phyloP scores from a whole-genome alignment of 805 yeast genomes.

The Kazachstania taianensis region DNA sequence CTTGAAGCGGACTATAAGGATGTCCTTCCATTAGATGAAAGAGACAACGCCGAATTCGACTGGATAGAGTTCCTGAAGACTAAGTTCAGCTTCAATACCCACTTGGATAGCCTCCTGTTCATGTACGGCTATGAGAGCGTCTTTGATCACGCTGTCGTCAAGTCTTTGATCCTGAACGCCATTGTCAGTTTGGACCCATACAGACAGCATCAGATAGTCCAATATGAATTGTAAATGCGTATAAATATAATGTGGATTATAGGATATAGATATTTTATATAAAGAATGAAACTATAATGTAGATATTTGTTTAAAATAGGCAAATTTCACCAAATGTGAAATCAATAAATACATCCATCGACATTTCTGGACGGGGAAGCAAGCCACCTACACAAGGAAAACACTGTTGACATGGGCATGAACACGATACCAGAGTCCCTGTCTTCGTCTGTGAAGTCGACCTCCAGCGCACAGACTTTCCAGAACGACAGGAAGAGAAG shows the following conservation, averaged over 20 bases:
- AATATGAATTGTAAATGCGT: conserved; percentile 21
- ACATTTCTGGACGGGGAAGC: too few relatives aligned
- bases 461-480: conserved; percentile 13
- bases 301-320: too few relatives aligned
- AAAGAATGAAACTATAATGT: too few relatives aligned
- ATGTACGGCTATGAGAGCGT: conserved; percentile 7
- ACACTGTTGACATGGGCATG: too few relatives aligned
- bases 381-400: too few relatives aligned
- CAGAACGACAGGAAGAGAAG: conserved; percentile 38
- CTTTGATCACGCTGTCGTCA: conserved; percentile 6
- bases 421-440: conserved; percentile 12
- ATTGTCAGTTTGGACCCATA: conserved; percentile 18
- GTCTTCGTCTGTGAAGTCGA: conserved; percentile 15
- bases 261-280: too few relatives aligned
- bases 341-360: too few relatives aligned
- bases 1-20: conserved; percentile 17
- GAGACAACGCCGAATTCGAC: conserved; percentile 14
- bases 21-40: conserved; percentile 14
- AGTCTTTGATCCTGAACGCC: conserved; percentile 15
- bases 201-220: conserved; percentile 17
- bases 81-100: conserved; percentile 8
- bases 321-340: too few relatives aligned
- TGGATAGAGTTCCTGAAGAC: conserved; percentile 17
- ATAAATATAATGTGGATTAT: too few relatives aligned
- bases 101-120: conserved; percentile 14